Percentiles rank a stretch among this genome's conserved stretches.
These are phyloP conservation scores for Pulveroboletus sp. DNA, from an alignment of 768 basidiomycete genomes.

Conservation along the genomic window DNA sequence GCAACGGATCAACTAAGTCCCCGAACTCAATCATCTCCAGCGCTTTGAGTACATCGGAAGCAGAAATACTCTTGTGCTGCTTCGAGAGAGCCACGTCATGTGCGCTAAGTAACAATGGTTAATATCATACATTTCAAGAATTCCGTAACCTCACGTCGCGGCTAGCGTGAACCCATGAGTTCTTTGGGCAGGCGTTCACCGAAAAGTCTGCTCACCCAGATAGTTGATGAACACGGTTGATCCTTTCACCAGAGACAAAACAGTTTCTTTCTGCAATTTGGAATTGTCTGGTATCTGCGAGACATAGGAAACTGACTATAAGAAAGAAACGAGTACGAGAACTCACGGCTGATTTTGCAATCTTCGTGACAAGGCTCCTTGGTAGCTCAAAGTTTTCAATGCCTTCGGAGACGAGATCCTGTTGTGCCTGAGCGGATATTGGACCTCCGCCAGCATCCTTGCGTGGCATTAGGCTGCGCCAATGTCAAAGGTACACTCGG, in stretches of 20 bases:
- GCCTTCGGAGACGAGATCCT: constrained; percentile 74
- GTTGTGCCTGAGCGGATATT: constrained; percentile 71
- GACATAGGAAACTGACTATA: background rate
- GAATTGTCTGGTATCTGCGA: constrained; percentile 74
- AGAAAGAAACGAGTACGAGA: background rate
- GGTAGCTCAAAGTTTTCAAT: constrained; percentile 90
- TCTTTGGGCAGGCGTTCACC: background rate
- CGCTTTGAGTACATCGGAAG: constrained; percentile 85
- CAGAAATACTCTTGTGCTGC: constrained; percentile 84
- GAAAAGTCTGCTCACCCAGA: constrained; percentile 50
- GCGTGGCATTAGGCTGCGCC: constrained; percentile 51
- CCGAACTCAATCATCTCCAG: constrained; percentile 75
- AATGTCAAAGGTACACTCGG: background rate
- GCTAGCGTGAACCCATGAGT: constrained; percentile 27
- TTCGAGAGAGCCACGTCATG: constrained; percentile 84
- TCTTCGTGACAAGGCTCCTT: constrained; percentile 73
- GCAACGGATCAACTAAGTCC: constrained; percentile 60
- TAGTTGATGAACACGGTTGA: constrained; percentile 97
- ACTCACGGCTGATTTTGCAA: constrained; percentile 80
- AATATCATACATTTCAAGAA: background rate
- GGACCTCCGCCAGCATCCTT: constrained; percentile 54
- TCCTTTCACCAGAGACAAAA: constrained; percentile 77
- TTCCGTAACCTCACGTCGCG: constrained; percentile 36
- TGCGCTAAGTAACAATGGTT: constrained; percentile 45
- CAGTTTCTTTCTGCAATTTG: constrained; percentile 87